Conservation (phyloP, 306 rosid species). For the Prunus mongolica region DNA sequence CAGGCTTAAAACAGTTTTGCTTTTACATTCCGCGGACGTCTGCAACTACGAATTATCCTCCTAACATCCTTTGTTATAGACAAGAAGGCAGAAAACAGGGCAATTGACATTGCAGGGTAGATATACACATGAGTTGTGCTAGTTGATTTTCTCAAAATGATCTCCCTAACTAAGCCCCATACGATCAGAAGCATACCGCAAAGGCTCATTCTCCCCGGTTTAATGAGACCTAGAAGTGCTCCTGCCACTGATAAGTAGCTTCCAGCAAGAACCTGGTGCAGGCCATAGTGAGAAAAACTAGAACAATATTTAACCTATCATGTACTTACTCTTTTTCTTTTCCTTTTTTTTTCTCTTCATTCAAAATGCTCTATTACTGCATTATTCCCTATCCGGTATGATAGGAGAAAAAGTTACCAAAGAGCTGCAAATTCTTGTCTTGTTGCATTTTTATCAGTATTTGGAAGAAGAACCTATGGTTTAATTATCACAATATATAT, state of each 20-base stretch:
- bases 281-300: slow-evolving; percentile 22
- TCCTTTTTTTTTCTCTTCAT: not conserved
- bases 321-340: not conserved
- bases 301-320: not conserved
- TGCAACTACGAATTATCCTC: slow-evolving; percentile 50
- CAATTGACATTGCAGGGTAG: slow-evolving; percentile 57
- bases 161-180: slow-evolving; percentile 73
- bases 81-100: slow-evolving; percentile 58
- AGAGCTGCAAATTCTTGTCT: not conserved
- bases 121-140: slow-evolving; percentile 21
- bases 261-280: slow-evolving; percentile 71
- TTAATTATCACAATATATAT: not conserved
- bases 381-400: not conserved
- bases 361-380: not conserved
- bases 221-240: slow-evolving; percentile 57
- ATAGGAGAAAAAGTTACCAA: not conserved
- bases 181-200: slow-evolving; percentile 57
- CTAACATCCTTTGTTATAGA: slow-evolving; percentile 75
- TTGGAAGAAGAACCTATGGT: not conserved
- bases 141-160: slow-evolving; percentile 34
- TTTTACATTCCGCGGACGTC: slow-evolving; percentile 20
- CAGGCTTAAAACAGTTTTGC: slow-evolving; percentile 27
- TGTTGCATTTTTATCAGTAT: not conserved
- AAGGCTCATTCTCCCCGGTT: slow-evolving; percentile 66
- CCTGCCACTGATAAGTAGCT: slow-evolving; percentile 80